Evolutionary conservation across 2,329 filamentous ascomycete species (phyloP), one percentile per base, ranked within the genome.

Genomic region (Fusarium xyrophilum): DNA sequence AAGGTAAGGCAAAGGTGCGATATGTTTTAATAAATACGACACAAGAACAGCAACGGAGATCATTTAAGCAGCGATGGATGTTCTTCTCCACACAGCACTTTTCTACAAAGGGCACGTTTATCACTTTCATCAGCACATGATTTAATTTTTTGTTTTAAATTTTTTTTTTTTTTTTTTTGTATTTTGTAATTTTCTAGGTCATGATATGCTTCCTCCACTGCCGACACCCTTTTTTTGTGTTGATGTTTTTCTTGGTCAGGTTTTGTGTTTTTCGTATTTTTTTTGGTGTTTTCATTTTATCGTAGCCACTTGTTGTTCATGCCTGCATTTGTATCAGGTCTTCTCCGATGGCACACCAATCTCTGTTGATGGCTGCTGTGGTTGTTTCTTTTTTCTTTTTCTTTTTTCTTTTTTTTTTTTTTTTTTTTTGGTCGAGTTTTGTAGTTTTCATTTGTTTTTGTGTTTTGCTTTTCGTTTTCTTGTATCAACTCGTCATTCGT

Each of bases 331-430:
- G 4, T 5, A 3, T 15, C 25, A n/a, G 17, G 17, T 27, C 17
- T 10, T 27, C 5, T 25, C 40, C 17, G 11, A 42, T 3, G 2
- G 7, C 5, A 5, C 23, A 43, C 8, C 39, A 21, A 38, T 13
- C 7, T 8, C 3, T 11, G 6, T 10, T 39, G 39, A 17, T 42
- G 39, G 0, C 11, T 19, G 4, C 25, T 0, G 8, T 11, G 25
- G 25, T 25, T 25, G 25, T n/a, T 44, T 27, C n/a, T 44, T 27
- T 43, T 21, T 44, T 27, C 28, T 27, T 27, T 44, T 27, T 43
- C 15, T 44, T 27, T n/a, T 44, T 27, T 27, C 27, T 27, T 43
- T 21, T 44, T 27, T n/a, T 44, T 27, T 27, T 44, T 27, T 44
- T 27, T 27, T 44, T 27, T 43, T 21, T 44, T 27, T n/a, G 2